Evolutionary conservation across 1,284 basidiomycete species (phyloP), one percentile per base, ranked within the genome.

Genomic region (Leccinum subrobustum): DNA sequence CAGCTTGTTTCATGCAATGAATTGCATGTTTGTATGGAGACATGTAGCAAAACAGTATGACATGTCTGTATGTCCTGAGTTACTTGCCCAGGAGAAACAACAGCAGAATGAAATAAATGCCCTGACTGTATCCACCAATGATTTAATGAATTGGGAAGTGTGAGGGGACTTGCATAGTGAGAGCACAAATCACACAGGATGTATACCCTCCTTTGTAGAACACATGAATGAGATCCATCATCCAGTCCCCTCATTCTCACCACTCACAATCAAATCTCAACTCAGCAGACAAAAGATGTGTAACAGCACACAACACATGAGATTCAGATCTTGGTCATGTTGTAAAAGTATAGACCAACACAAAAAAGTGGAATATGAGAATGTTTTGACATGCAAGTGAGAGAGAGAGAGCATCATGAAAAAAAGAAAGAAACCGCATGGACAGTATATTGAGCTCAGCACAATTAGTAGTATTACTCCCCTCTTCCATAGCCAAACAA

Each of bases 391-490:
- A 11, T 42, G 9, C 39, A 8, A 3, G n/a, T 8, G n/a, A 9
- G 37, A 16, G 39, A 60, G 53, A 23, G 20, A 55, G 44, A 11
- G 61, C 18, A 57, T 47, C 37, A 9, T 52, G 57, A 56, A 52
- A 55, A 25, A 33, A 56, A 47, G 52, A 39, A 54, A 58, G 23
- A 18, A 20, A 35, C 25, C 44, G 57, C 59, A 67, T 50, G 50
- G 25, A 62, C 37, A 48, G 20, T 16, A 54, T 52, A 39, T 52
- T 42, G 39, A 59, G 59, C 39, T 53, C 59, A 59, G 60, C 47
- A 20, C 14, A 42, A 25, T 48, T 58, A 69, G 65, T 68, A 71
- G 63, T 70, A 71, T 69, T 50, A 52, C 35, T 39, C 27, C 47
- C 16, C 18, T 27, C n/a, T 35, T 27, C 51, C 47, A 27, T 51